Base-by-base conservation (phyloP, 495 filamentous ascomycete genomes). In the Bathelium albidoporum region DNA sequence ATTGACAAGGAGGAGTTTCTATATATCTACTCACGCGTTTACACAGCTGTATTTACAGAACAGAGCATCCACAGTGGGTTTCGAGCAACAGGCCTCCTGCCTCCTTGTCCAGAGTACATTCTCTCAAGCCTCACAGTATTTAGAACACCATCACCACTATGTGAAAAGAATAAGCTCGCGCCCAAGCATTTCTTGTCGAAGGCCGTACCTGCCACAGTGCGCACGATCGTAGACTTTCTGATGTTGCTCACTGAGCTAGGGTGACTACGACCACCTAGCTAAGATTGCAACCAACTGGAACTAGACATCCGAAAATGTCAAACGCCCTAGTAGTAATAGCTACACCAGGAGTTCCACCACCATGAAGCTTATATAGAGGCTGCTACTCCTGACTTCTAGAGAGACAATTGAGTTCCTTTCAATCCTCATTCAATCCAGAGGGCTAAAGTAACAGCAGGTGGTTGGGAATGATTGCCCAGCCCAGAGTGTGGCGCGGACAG, bases 1-100 rank as follows among this genome's bases (percentile, higher is more conserved):
- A 62, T 70, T 22, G 61, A 36, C 5, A 70, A 70, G 36, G 53
- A 44, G n/a, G 53, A 63, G 18, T 70, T 70, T 60, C 58, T 66
- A 10, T 36, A 61, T 45, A 52, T 59, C 0, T 71, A 64, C 62
- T 60, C 65, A 45, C 60, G 39, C 14, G 67, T 62, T 41, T 60
- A 45, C 45, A 58, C 62, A 20, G 49, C 14, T 22, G 45, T 31
- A 41, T 26, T 60, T 53, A 62, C 64, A 28, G 16, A 36, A 32
- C 31, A 28, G 18, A 69, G 65, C 31, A 70, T 70, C 53, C 28
- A 58, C 28, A 53, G 34, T 43, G 60, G 59, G n/a, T 70, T 68
- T 61, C 11, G 28, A 69, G 64, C 58, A 59, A 53, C 68, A 64
- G 64, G 67, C 11, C 55, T 70, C 3, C 32, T 69, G 28, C 64